phyloP scores from a whole-genome alignment of 352 stramenopile species.

The Globisporangium okanoganense region DNA sequence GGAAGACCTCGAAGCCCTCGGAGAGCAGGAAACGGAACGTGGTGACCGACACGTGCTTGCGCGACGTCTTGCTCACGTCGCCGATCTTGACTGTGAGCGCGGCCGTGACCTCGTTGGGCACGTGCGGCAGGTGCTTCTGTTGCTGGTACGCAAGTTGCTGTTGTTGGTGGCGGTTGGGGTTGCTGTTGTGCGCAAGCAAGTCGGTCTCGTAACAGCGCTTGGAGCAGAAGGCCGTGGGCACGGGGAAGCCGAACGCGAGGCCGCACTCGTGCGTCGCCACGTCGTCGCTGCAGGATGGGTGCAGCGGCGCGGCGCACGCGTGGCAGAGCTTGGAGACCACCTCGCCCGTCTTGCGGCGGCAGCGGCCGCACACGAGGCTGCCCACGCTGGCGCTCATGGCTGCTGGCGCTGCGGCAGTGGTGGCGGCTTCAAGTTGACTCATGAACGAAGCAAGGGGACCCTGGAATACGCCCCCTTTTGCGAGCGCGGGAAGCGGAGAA shows the following conservation, averaged over 20 bases:
- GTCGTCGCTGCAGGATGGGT: slow-evolving; percentile 31
- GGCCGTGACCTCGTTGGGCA: slow-evolving; percentile 65
- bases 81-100: slow-evolving; percentile 76
- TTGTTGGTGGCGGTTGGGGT: not conserved
- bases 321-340: slow-evolving; percentile 32
- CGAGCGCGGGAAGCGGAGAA: too few species aligned
- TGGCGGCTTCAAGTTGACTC: slow-evolving; percentile 7
- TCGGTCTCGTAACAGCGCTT: slow-evolving; percentile 38
- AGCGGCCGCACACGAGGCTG: slow-evolving; percentile 17
- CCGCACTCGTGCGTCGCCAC: slow-evolving; percentile 33
- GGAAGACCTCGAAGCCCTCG: slow-evolving; percentile 73
- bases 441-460: not conserved
- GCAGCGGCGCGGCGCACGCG: slow-evolving; percentile 28
- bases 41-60: slow-evolving; percentile 57
- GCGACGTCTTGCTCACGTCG: slow-evolving; percentile 60
- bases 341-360: slow-evolving; percentile 33
- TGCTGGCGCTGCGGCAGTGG: not conserved
- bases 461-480: not conserved
- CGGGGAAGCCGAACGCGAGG: slow-evolving; percentile 31
- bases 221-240: slow-evolving; percentile 30
- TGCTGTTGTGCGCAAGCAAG: slow-evolving; percentile 10
- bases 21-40: slow-evolving; percentile 66
- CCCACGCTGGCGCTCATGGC: not conserved
- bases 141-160: not conserved
- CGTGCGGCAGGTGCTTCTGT: slow-evolving; percentile 7